Percentiles rank a stretch among this genome's conserved stretches.
Conservation (phyloP, 129 eudicot species). For the Tagetes erecta region DNA sequence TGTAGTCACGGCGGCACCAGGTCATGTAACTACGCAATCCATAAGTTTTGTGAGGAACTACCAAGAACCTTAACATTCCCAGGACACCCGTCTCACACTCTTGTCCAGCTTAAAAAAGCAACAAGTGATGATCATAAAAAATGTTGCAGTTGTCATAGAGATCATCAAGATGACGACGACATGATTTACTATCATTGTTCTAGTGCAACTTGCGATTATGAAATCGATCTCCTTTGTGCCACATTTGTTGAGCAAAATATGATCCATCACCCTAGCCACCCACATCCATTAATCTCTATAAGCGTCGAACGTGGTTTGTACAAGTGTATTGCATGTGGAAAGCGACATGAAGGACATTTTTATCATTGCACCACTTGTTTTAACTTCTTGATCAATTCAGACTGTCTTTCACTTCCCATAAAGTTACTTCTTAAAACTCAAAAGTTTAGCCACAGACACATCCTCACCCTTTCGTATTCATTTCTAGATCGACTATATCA, state of each 20-base stretch:
- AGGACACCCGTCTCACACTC: slow-evolving; percentile 15
- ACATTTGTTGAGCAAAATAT: slow-evolving; percentile 15
- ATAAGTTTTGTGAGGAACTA: not conserved
- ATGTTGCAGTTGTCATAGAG: not conserved
- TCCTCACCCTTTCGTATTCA: slow-evolving; percentile 11
- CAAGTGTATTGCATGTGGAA: not conserved
- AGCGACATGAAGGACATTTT: not conserved
- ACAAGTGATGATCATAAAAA: not conserved
- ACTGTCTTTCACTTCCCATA: slow-evolving; percentile 13
- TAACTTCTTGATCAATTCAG: slow-evolving; percentile 4
- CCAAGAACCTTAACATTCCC: not conserved
- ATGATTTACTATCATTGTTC: slow-evolving; percentile 10
- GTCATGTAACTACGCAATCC: not conserved
- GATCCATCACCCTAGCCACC: not conserved
- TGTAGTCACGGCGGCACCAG: not conserved
- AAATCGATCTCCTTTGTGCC: slow-evolving; percentile 15
- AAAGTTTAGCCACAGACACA: not conserved
- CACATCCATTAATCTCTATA: not conserved
- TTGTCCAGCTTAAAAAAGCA: slow-evolving; percentile 1
- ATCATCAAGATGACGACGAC: not conserved
- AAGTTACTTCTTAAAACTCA: not conserved
- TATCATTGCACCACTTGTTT: slow-evolving; percentile 13
- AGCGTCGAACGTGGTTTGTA: not conserved
- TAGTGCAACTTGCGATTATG: not conserved
- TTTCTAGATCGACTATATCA: not conserved